phyloP scores from a whole-genome alignment of 1,284 basidiomycete species.

The Termitomyces sp. region DNA sequence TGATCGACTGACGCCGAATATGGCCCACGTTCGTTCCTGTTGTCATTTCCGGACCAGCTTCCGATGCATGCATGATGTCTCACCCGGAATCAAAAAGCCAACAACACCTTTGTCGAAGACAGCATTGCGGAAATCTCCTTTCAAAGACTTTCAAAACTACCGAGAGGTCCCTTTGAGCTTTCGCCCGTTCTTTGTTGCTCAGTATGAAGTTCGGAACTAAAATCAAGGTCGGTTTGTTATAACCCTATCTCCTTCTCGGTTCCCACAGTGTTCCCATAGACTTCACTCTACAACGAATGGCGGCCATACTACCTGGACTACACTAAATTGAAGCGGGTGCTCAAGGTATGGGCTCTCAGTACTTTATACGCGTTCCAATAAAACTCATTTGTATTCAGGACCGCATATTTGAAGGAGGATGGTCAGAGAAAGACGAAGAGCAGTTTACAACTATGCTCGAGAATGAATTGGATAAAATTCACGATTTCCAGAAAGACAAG shows the following conservation, averaged over 20 bases:
- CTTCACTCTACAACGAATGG: conserved; percentile 87
- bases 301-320: conserved; percentile 88
- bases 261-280: conserved; percentile 38
- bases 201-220: conserved; percentile 87
- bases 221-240: conserved; percentile 64
- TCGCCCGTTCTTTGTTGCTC: background rate
- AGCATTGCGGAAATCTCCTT: background rate
- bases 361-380: background rate
- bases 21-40: background rate
- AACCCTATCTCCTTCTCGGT: background rate
- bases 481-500: conserved; percentile 92
- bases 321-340: conserved; percentile 81
- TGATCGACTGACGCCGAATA: background rate
- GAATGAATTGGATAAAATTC: conserved; percentile 91
- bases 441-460: conserved; percentile 80
- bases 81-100: too few species aligned
- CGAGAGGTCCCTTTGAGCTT: background rate
- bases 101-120: too few species aligned
- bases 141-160: background rate
- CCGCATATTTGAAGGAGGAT: conserved; percentile 55
- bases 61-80: conserved; percentile 4
- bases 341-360: conserved; percentile 54
- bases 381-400: conserved; percentile 31
- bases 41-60: conserved; percentile 3
- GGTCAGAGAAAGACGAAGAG: conserved; percentile 77